These are phyloP conservation scores for Spathaspora gorwiae DNA, from an alignment of 805 yeast genomes.

Conservation along the genomic window DNA sequence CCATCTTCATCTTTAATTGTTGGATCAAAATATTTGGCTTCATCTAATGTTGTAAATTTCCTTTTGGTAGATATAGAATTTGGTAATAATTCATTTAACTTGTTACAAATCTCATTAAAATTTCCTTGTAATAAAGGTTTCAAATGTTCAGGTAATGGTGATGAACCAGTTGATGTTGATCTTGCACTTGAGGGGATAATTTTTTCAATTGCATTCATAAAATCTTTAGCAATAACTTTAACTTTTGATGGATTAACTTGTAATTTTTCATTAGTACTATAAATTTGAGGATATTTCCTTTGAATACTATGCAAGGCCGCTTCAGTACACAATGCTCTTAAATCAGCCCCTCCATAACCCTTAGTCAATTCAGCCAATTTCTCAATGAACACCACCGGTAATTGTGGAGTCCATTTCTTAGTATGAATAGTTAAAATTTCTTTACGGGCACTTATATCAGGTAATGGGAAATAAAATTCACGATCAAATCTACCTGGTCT, in stretches of 20 bases:
- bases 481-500: conserved; percentile 97
- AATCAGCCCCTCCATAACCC: conserved; percentile 98
- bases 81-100: conserved; percentile 61
- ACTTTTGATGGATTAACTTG: conserved; percentile 67
- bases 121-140: conserved; percentile 57
- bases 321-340: conserved; percentile 91
- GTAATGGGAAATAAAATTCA: conserved; percentile 93
- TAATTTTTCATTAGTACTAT: conserved; percentile 67
- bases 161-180: conserved; percentile 65
- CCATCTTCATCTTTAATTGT: conserved; percentile 54
- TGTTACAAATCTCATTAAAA: conserved; percentile 41
- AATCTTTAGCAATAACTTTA: conserved; percentile 74
- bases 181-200: conserved; percentile 92
- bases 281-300: conserved; percentile 89
- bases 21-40: conserved; percentile 60
- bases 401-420: conserved; percentile 78
- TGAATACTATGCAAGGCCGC: conserved; percentile 92
- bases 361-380: conserved; percentile 78
- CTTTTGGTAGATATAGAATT: conserved; percentile 34
- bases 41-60: conserved; percentile 58
- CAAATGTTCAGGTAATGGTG: conserved; percentile 74
- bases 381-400: conserved; percentile 51
- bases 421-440: conserved; percentile 84
- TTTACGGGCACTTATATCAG: conserved; percentile 73
- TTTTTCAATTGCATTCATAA: conserved; percentile 77